A percentile compares a stretch with the other conserved stretches of the same genome.
Conservation (phyloP, 2,329 filamentous ascomycete species). For the Harringtonia aguacate region DNA sequence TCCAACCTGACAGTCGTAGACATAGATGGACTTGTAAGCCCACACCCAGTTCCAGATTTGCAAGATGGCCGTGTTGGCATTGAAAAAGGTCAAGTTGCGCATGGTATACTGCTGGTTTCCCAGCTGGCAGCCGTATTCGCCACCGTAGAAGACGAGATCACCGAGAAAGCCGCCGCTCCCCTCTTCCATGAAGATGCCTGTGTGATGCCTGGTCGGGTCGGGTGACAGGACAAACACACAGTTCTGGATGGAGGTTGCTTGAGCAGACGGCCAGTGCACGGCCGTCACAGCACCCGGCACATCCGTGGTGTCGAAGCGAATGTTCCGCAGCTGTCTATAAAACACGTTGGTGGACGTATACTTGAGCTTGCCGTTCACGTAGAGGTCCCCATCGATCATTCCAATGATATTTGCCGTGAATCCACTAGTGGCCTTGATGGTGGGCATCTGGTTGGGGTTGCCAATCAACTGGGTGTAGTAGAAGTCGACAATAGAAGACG, state of each 20-base stretch:
- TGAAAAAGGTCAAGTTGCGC: constrained; percentile 55
- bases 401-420: constrained; percentile 32
- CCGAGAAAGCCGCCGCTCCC: constrained; percentile 57
- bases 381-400: constrained; percentile 37
- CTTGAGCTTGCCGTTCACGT: constrained; percentile 27
- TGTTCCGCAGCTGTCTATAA: constrained; percentile 16
- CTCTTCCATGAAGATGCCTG: constrained; percentile 52
- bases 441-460: constrained; percentile 13
- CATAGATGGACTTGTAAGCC: constrained; percentile 56
- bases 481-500: constrained; percentile 13
- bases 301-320: constrained; percentile 13
- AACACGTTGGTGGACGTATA: constrained; percentile 48
- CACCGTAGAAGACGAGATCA: constrained; percentile 62
- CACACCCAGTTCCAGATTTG: constrained; percentile 72
- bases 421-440: constrained; percentile 21
- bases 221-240: constrained; percentile 42
- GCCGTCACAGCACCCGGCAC: constrained; percentile 15
- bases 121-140: constrained; percentile 43
- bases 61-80: constrained; percentile 54
- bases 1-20: constrained; percentile 54
- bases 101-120: constrained; percentile 65
- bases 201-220: constrained; percentile 34
- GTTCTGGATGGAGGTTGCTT: constrained; percentile 51
- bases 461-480: constrained; percentile 16
- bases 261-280: constrained; percentile 58